These are phyloP conservation scores for Trametes coccinea DNA, from an alignment of 768 basidiomycete species.

Conservation along the genomic window DNA sequence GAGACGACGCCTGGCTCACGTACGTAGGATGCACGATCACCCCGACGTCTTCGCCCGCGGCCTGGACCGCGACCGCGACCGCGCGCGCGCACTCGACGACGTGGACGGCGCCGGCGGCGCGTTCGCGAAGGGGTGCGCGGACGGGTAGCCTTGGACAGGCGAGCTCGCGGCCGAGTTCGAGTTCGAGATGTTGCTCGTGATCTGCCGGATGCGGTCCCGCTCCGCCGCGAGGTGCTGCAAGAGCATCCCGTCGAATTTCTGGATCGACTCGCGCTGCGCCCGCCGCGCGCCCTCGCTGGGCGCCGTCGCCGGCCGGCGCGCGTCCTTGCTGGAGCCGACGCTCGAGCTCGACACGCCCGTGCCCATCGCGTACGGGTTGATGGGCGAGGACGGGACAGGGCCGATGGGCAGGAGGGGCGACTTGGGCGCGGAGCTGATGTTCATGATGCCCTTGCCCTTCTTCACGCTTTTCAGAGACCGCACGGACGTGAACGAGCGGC, in stretches of 20 bases:
- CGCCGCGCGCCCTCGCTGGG: conserved; percentile 35
- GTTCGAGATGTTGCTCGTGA: conserved; percentile 48
- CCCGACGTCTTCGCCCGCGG: background rate
- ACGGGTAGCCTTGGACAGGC: conserved; percentile 6
- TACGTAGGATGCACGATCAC: background rate
- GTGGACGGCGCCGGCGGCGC: background rate
- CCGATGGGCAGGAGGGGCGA: conserved; percentile 21
- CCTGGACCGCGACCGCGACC: conserved; percentile 5
- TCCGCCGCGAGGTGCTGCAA: conserved; percentile 83
- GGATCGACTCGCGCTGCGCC: conserved; percentile 55
- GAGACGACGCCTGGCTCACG: background rate
- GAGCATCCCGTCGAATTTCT: conserved; percentile 76
- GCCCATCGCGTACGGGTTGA: conserved; percentile 8
- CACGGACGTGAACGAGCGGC: conserved; percentile 43
- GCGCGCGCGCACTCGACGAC: background rate
- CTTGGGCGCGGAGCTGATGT: conserved; percentile 22
- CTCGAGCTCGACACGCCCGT: background rate
- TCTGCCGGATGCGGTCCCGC: conserved; percentile 75
- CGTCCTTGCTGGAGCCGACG: background rate
- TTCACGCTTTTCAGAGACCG: conserved; percentile 31
- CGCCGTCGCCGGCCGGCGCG: conserved; percentile 23
- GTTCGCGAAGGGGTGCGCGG: conserved; percentile 6
- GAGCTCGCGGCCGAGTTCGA: conserved; percentile 16
- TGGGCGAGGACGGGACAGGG: conserved; percentile 13
- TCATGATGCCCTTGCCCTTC: conserved; percentile 38